Evolutionary conservation across 2,329 filamentous ascomycete species (phyloP), one percentile per base, ranked within the genome.

Genomic region (Colletotrichum tropicicola): DNA sequence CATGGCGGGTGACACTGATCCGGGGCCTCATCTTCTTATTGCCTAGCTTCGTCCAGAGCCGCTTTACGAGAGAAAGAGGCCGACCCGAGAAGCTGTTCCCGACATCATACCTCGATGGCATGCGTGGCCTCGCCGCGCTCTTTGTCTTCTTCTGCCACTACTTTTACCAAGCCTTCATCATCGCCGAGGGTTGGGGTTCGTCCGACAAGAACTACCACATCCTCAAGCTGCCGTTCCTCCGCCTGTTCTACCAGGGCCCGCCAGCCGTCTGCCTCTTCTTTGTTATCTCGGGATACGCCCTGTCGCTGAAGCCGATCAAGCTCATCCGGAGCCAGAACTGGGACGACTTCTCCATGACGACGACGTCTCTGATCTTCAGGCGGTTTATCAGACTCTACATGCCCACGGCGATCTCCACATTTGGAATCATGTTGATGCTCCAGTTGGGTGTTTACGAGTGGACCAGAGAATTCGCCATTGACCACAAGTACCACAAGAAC

Each of bases 181-280:
- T 87, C 68, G 81, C 83, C 57, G 79, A 84, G 66, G 81, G 83
- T 21, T 87, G 79, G 75, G 85, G 83, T 41, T 78, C 74, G 56
- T 75, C 76, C 47, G 73, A 79, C 23, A 73, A 73, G 65, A 82
- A 85, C 74, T 79, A 80, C 70, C 70, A 82, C 59, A 62, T 84
- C 48, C 77, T 86, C 68, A 83, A 85, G 70, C 78, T 88, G 2
- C 86, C 86, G 7, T 80, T 88, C 65, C 58, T 88, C 17, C 79
- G 86, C 13, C 76, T 88, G 4, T 78, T 84, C 62, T 88, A 83
- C 71, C 83, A 83, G 54, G 86, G 85, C 1, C 85, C 84, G 3
- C 82, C 85, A 0, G 86, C 85, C 69, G 87, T 89, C 39, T 85
- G 83, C 73, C 75, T 88, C 68, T 90, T 90, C 78, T 89, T 89